phyloP scores from a whole-genome alignment of 2,329 filamentous ascomycete species.

The Calonectria leucothoes region DNA sequence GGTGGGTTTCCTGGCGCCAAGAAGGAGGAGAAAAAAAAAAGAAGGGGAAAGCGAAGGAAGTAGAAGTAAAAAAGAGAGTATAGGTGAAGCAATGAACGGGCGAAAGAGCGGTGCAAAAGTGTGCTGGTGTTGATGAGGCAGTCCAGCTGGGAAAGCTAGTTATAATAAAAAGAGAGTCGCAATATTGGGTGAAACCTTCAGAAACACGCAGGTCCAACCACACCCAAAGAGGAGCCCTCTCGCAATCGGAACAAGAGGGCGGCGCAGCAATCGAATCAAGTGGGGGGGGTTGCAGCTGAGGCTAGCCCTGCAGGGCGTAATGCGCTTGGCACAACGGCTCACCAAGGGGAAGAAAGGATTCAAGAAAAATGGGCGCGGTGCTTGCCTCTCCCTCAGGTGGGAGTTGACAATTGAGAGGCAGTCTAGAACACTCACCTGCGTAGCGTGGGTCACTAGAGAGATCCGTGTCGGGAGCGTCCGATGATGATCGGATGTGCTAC shows the following conservation, averaged over 20 bases:
- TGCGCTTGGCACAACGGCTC: background rate
- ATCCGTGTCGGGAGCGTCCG: slow-evolving; percentile 29
- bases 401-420: background rate
- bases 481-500: slow-evolving; percentile 1
- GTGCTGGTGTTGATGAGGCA: background rate
- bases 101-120: background rate
- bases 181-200: background rate
- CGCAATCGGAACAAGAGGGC: background rate
- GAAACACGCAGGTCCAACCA: background rate
- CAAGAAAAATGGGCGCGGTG: background rate
- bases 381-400: slow-evolving; percentile 1
- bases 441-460: background rate
- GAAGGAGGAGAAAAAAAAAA: background rate
- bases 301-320: slow-evolving; percentile 9
- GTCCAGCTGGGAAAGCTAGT: background rate
- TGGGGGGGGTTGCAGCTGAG: background rate
- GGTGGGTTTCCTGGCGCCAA: background rate
- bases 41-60: background rate
- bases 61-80: background rate
- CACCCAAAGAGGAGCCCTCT: background rate
- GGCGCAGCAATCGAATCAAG: slow-evolving; percentile 4
- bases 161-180: slow-evolving; percentile 2
- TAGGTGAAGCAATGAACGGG: background rate
- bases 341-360: background rate
- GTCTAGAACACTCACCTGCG: background rate